These are phyloP conservation scores for Arabis hirsuta DNA, from an alignment of 345 rosid genomes.

Conservation along the genomic window DNA sequence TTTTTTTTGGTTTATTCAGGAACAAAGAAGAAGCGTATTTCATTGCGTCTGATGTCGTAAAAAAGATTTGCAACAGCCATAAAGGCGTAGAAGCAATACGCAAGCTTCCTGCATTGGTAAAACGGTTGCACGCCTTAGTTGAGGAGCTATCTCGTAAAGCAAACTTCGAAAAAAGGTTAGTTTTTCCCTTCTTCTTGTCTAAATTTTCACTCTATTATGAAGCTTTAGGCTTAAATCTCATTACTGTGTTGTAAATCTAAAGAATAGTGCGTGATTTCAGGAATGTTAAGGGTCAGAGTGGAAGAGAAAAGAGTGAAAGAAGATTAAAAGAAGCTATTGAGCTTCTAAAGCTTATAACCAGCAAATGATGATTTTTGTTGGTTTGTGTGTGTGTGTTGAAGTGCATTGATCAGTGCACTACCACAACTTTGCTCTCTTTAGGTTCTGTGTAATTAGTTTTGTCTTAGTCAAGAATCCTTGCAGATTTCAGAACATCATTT, in stretches of 20 bases:
- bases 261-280: slow-evolving; percentile 43
- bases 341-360: slow-evolving; percentile 55
- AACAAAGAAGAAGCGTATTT: slow-evolving; percentile 90
- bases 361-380: slow-evolving; percentile 29
- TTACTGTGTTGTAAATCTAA: no score
- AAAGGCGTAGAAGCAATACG: slow-evolving; percentile 60
- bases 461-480: no score
- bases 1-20: slow-evolving; percentile 47
- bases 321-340: slow-evolving; percentile 63
- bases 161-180: slow-evolving; percentile 57
- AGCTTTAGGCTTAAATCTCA: no score
- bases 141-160: slow-evolving; percentile 75
- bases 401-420: slow-evolving; percentile 35
- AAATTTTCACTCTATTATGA: background rate
- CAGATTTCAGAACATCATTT: background rate
- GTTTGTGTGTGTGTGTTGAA: slow-evolving; percentile 18
- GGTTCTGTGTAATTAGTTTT: slow-evolving; percentile 19
- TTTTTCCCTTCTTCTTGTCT: background rate
- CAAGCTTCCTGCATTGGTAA: slow-evolving; percentile 62
- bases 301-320: slow-evolving; percentile 62
- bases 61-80: slow-evolving; percentile 58
- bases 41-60: slow-evolving; percentile 70
- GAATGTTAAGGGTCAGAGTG: slow-evolving; percentile 47
- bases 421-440: slow-evolving; percentile 1
- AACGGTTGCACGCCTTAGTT: slow-evolving; percentile 64